Conservation (phyloP, 2,329 filamentous ascomycete genomes). For the Alternaria angustiovoidea region DNA sequence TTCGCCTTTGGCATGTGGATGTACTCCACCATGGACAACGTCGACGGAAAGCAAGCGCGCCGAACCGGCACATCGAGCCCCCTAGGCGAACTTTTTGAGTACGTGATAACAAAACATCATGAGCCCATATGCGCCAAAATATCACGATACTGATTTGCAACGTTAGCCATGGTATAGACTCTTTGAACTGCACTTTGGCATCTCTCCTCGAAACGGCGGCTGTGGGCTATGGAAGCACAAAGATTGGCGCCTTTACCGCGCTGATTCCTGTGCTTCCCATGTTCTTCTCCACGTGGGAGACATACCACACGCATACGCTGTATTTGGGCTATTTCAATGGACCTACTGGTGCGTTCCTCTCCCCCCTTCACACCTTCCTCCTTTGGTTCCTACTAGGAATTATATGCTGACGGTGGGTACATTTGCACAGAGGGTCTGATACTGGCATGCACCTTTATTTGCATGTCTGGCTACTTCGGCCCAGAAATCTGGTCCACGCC, state of each 20-base stretch:
- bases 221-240: constrained; percentile 87
- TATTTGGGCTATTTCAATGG: constrained; percentile 98
- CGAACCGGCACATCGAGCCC: constrained; percentile 94
- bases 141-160: constrained; percentile 28
- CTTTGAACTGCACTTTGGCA: constrained; percentile 93
- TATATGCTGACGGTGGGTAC: constrained; percentile 18
- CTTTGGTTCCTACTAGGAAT: background rate
- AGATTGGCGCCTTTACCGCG: constrained; percentile 88
- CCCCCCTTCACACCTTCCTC: no score
- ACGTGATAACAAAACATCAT: constrained; percentile 39
- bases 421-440: constrained; percentile 76
- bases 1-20: constrained; percentile 97
- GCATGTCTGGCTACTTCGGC: constrained; percentile 85
- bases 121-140: constrained; percentile 32
- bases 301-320: constrained; percentile 96
- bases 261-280: constrained; percentile 92
- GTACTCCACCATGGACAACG: constrained; percentile 99
- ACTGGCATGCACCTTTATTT: constrained; percentile 86
- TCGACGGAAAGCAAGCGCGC: constrained; percentile 96
- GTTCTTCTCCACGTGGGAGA: constrained; percentile 99
- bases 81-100: constrained; percentile 94
- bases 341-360: constrained; percentile 67
- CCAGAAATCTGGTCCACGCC: constrained; percentile 85
- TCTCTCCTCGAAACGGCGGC: constrained; percentile 90
- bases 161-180: constrained; percentile 88